phyloP scores from a whole-genome alignment of 2,329 filamentous ascomycete species.

The Truncatella angustata region DNA sequence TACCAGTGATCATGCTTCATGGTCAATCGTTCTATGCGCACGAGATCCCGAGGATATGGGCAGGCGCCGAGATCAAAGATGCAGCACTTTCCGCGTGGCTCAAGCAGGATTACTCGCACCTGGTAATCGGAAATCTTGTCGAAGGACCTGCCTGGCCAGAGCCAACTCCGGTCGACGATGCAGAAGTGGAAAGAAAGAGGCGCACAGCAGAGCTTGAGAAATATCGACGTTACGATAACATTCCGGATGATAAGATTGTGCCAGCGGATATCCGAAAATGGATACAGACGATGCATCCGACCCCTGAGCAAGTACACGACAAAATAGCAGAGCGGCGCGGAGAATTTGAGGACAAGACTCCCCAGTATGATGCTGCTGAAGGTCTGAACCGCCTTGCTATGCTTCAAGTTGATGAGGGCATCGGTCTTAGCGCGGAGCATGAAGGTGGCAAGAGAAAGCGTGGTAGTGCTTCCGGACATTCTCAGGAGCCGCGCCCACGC shows the following conservation, averaged over 20 bases:
- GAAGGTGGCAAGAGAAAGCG: no score
- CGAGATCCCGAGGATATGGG: slow-evolving; percentile 3
- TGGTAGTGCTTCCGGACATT: no score
- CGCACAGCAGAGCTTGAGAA: neutral
- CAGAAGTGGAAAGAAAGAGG: neutral
- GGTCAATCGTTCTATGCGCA: slow-evolving; percentile 1
- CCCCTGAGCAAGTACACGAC: neutral
- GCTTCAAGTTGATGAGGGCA: no score
- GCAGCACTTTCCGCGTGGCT: slow-evolving; percentile 3
- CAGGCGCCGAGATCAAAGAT: slow-evolving; percentile 3
- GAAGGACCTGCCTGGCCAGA: slow-evolving; percentile 1
- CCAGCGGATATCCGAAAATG: neutral
- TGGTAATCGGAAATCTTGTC: slow-evolving; percentile 6
- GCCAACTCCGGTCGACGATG: neutral
- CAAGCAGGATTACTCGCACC: neutral
- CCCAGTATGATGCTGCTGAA: no score
- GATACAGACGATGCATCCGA: neutral
- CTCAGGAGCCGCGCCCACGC: no score
- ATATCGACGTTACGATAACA: neutral
- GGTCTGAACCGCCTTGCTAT: no score
- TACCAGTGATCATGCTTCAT: slow-evolving; percentile 10
- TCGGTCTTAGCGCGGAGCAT: no score
- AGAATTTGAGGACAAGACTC: neutral
- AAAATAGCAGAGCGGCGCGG: neutral
- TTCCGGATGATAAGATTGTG: neutral